Evolutionary conservation across 352 stramenopile genomes (phyloP), one percentile per base, ranked within the genome.

Genomic region (Globisporangium solare): DNA sequence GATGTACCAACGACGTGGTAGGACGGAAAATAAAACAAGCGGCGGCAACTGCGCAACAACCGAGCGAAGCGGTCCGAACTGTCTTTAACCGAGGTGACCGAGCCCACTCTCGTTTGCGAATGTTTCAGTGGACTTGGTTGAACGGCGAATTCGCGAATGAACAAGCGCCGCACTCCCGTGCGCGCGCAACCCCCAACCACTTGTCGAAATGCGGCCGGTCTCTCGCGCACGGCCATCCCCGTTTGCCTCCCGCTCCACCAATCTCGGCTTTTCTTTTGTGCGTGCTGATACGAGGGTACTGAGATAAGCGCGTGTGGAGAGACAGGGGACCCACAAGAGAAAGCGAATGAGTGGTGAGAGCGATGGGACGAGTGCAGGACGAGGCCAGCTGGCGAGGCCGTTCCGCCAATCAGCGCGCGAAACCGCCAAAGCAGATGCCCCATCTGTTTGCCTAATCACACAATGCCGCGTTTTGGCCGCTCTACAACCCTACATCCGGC

Each of bases 21-120:
- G 58, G 58, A 58, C 52, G 58, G 58, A 53, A 52, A 64, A 64
- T 64, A 58, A 54, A 63, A 57, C 40, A 56, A 49, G 39, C 48
- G 51, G 39, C 27, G 5, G 27, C 27, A 35, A 35, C 4, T 10
- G 27, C 27, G 4, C 27, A 6, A 35, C 27, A 8, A 35, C 6
- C 27, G 10, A 35, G 27, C 27, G 7, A 35, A 6, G 27, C 27
- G 35, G 39, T 32, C 14, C 35, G 47, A 61, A 54, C 55, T 49
- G 55, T 61, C 54, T 54, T 61, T 54, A 54, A 52, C 46, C 37
- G 46, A 40, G 12, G n/a, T 43, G 51, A 57, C 51, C 51, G 51
- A 57, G 51, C 51, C 51, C 22, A 57, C 51, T 57, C 39, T 49
- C 37, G 8, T 22, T 54, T 12, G n/a, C n/a, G n/a, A n/a, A n/a